A percentile compares a stretch with the other conserved stretches of the same genome.
These are phyloP conservation scores for Mucor mucedo DNA, from an alignment of 371 early-diverging fungal species.

Conservation along the genomic window DNA sequence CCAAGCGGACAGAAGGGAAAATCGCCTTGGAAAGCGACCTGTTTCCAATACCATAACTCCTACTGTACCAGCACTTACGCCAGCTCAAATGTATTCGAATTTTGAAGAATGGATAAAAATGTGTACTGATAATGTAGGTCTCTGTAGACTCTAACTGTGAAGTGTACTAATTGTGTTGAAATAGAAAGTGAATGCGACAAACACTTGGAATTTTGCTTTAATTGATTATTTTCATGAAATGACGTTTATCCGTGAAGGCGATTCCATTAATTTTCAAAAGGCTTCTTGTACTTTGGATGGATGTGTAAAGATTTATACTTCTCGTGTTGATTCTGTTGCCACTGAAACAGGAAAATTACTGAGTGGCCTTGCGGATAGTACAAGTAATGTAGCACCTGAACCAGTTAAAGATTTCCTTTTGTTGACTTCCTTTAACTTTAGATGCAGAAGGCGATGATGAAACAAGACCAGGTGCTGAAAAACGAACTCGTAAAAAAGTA, in stretches of 20 bases:
- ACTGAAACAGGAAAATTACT: slow-evolving; percentile 94
- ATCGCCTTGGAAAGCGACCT: slow-evolving; percentile 2
- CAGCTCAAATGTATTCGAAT: slow-evolving; percentile 60
- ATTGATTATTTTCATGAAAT: slow-evolving; percentile 99
- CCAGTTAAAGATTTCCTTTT: neutral
- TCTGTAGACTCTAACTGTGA: neutral
- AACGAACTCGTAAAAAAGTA: slow-evolving; percentile 44
- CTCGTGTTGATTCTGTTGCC: slow-evolving; percentile 98
- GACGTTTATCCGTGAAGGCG: slow-evolving; percentile 92
- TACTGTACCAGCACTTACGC: slow-evolving; percentile 35
- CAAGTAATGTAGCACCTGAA: slow-evolving; percentile 38
- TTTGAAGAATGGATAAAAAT: slow-evolving; percentile 98
- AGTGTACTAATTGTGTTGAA: neutral
- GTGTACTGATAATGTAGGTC: slow-evolving; percentile 90
- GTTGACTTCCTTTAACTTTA: neutral
- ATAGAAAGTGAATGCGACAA: slow-evolving; percentile 97
- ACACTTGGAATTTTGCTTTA: slow-evolving; percentile 97
- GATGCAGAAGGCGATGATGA: slow-evolving; percentile 58
- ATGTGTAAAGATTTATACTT: slow-evolving; percentile 98
- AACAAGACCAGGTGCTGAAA: slow-evolving; percentile 50
- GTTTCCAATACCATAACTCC: neutral
- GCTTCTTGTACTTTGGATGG: slow-evolving; percentile 99
- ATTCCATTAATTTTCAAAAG: slow-evolving; percentile 98
- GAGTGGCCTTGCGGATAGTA: slow-evolving; percentile 81
- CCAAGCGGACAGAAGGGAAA: slow-evolving; percentile 1